Evolutionary conservation across 352 stramenopile species (phyloP).

Genomic region (Globisporangium spinosum): DNA sequence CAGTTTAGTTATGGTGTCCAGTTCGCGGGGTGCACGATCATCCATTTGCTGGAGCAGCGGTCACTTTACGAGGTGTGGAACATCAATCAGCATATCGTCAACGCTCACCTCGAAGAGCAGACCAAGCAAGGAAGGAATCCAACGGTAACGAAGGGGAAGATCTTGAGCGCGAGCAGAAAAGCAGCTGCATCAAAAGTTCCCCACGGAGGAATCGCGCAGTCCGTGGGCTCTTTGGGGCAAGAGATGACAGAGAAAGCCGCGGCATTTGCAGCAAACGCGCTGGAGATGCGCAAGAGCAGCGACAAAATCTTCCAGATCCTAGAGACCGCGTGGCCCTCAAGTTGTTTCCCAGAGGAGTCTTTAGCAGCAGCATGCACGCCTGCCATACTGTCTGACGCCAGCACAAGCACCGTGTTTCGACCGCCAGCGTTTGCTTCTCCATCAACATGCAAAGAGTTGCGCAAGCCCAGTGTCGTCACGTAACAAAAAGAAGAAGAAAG

Average conservation of each 20-base stretch:
- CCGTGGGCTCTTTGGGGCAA: slow-evolving; percentile 36
- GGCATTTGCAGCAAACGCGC: slow-evolving; percentile 36
- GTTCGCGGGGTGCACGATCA: slow-evolving; percentile 50
- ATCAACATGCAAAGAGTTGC: neutral
- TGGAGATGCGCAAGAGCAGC: slow-evolving; percentile 31
- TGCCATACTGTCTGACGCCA: neutral
- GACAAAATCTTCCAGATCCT: slow-evolving; percentile 40
- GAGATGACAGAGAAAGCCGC: slow-evolving; percentile 45
- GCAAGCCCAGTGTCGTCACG: neutral
- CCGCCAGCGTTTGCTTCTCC: slow-evolving; percentile 28
- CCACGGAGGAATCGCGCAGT: slow-evolving; percentile 4
- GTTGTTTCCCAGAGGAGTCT: slow-evolving; percentile 1
- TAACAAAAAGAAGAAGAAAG: slow-evolving; percentile 2
- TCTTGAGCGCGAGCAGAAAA: slow-evolving; percentile 7
- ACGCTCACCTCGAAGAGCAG: slow-evolving; percentile 35
- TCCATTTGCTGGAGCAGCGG: slow-evolving; percentile 56
- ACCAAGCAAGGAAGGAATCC: neutral
- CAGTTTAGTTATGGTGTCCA: slow-evolving; percentile 60
- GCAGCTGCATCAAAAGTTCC: neutral
- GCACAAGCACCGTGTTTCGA: slow-evolving; percentile 11
- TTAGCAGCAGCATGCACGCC: neutral
- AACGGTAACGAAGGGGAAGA: neutral
- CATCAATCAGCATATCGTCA: slow-evolving; percentile 50
- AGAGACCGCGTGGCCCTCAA: slow-evolving; percentile 32
- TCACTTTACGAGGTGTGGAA: slow-evolving; percentile 60